Base-by-base conservation (phyloP, 2,329 filamentous ascomycete species). In the Hymenoscyphus infarciens region DNA sequence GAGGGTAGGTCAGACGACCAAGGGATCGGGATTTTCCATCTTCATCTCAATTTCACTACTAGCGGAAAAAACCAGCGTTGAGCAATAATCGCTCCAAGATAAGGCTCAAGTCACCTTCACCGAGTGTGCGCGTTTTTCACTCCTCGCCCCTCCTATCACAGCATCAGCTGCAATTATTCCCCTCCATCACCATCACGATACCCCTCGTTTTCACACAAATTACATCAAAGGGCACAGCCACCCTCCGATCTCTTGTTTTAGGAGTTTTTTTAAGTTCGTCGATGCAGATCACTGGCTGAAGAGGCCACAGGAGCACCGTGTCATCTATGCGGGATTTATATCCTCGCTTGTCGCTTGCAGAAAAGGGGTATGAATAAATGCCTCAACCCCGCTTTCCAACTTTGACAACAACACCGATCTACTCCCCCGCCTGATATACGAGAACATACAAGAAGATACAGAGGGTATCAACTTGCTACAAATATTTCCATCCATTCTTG, bases 341-440 rank as follows among this genome's bases (percentile, higher is more conserved):
- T 49, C 42, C 19, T 49, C 42, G 42, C 19, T 49, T 49, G 42
- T 49, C 42, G 42, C 42, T 49, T 49, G 42, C 39, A 42, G 16
- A 49, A 22, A 49, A 49, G n/a, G 42, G 42, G 42, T 7, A 22
- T 49, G 42, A 22, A 49, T 22, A 45, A 49, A 49, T 49, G n/a
- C 42, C 42, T 49, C 42, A 49, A 35, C n/a, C 42, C 42, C 42
- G 11, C 42, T 49, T 49, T 49, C 42, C n/a, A 22, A 22, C 42
- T 22, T 49, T 10, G 2, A 49, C 42, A 49, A 49, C 42, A 22
- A 10, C 42, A 49, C 3, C 11, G 42, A 49, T 49, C 6, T 13
- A 49, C 13, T 22, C 6, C 10, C 10, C 42, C 5, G n/a, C 42
- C 19, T 3, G 22, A 25, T 22, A 10, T 38, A 57, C 19, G 2